These are phyloP conservation scores for Bruguiera hainesii DNA, from an alignment of 441 rosid genomes.

Conservation along the genomic window DNA sequence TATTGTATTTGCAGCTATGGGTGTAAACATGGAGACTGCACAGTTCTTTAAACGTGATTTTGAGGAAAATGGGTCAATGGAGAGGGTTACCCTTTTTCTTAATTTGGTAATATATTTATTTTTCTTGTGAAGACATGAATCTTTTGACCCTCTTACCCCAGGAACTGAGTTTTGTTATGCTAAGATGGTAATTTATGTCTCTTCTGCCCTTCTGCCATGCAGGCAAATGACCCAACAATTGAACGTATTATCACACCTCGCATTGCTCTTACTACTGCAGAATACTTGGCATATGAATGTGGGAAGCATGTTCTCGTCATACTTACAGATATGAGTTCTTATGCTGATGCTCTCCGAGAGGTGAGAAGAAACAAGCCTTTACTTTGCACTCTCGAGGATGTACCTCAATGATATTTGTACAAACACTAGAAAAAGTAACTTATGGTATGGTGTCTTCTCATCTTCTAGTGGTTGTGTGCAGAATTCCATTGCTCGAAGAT, in stretches of 20 bases:
- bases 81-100: constrained; percentile 94
- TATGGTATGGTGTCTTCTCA: too few relatives aligned
- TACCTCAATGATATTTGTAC: neutral
- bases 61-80: constrained; percentile 99
- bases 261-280: constrained; percentile 93
- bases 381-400: constrained; percentile 8
- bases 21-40: constrained; percentile 99
- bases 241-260: constrained; percentile 97
- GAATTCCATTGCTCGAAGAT: too few relatives aligned
- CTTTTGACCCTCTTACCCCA: constrained; percentile 1
- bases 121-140: neutral
- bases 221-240: constrained; percentile 99
- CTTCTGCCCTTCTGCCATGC: constrained; percentile 20
- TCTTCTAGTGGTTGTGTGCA: too few relatives aligned
- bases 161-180: constrained; percentile 10
- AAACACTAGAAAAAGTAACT: neutral
- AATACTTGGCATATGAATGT: constrained; percentile 95
- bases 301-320: constrained; percentile 99
- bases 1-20: constrained; percentile 99
- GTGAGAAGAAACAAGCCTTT: constrained; percentile 30
- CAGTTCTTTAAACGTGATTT: constrained; percentile 99
- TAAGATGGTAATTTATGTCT: constrained; percentile 10
- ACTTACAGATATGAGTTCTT: constrained; percentile 96
- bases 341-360: constrained; percentile 99
- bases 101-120: constrained; percentile 57